These are phyloP conservation scores for Ophiostoma novo-ulmi DNA, from an alignment of 2,329 filamentous ascomycete genomes.

Conservation along the genomic window DNA sequence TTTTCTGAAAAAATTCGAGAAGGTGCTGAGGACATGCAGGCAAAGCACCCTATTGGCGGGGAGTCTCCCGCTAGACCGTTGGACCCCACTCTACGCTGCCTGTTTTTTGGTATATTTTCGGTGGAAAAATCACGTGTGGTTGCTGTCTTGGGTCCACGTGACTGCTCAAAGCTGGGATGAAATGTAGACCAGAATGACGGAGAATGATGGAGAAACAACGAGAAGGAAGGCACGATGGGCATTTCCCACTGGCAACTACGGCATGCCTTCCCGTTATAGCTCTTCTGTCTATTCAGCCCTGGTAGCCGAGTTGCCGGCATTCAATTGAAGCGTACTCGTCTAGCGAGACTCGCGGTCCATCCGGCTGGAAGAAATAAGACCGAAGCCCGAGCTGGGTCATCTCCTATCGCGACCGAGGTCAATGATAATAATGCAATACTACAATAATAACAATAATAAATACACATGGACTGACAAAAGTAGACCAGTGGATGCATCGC, in stretches of 20 bases:
- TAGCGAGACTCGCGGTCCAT: neutral
- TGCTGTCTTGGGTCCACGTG: neutral
- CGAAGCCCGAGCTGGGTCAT: neutral
- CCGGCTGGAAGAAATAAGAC: neutral
- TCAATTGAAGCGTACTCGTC: neutral
- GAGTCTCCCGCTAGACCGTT: constrained; percentile 11
- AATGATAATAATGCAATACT: neutral
- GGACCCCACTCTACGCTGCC: constrained; percentile 1
- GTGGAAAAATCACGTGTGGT: neutral
- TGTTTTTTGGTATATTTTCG: constrained; percentile 16
- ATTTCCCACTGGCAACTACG: neutral
- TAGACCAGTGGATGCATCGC: neutral
- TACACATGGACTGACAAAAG: too few relatives aligned
- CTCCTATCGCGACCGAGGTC: neutral
- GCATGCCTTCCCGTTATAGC: too few relatives aligned
- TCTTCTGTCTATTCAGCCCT: neutral
- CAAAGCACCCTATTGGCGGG: constrained; percentile 23
- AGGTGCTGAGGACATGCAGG: constrained; percentile 25
- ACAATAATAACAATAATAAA: too few relatives aligned
- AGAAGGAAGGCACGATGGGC: constrained; percentile 2
- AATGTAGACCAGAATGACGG: neutral
- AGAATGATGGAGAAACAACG: neutral
- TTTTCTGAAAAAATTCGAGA: constrained; percentile 28
- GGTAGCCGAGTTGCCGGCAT: neutral
- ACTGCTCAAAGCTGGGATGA: neutral